Evolutionary conservation across 495 filamentous ascomycete species (phyloP).

Genomic region (Daldinia grandis): DNA sequence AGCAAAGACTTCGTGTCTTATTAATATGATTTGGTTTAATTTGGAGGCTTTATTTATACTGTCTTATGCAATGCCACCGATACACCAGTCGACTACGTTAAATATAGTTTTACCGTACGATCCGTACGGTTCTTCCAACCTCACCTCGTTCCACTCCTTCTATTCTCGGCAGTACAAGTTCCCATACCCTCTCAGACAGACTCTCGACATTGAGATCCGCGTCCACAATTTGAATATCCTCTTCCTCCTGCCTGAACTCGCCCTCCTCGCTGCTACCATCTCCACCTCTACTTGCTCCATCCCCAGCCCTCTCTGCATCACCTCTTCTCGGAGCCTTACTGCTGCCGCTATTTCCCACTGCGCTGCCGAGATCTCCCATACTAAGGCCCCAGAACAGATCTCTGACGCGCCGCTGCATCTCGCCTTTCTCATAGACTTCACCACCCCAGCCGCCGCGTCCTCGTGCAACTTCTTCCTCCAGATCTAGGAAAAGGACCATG

Average conservation of each 20-base stretch:
- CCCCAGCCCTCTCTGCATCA: slow-evolving; percentile 33
- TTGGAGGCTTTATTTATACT: neutral
- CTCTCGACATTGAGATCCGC: slow-evolving; percentile 60
- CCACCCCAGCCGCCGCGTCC: slow-evolving; percentile 83
- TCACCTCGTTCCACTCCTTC: slow-evolving; percentile 58
- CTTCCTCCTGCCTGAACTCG: slow-evolving; percentile 58
- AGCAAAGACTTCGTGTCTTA: too few relatives aligned
- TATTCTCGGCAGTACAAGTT: slow-evolving; percentile 54
- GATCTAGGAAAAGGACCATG: slow-evolving; percentile 83
- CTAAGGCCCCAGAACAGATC: slow-evolving; percentile 71
- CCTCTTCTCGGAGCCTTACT: slow-evolving; percentile 23
- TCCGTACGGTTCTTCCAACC: slow-evolving; percentile 54
- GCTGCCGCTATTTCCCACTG: slow-evolving; percentile 10
- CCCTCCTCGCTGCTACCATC: slow-evolving; percentile 42
- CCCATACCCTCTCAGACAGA: slow-evolving; percentile 61
- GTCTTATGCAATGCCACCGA: neutral
- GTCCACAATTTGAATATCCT: slow-evolving; percentile 64
- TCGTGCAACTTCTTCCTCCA: slow-evolving; percentile 75
- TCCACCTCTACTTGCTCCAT: slow-evolving; percentile 34
- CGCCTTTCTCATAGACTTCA: slow-evolving; percentile 86
- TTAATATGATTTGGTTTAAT: neutral
- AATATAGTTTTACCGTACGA: slow-evolving; percentile 45
- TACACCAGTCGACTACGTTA: neutral
- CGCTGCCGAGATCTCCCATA: slow-evolving; percentile 54
- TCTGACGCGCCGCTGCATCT: slow-evolving; percentile 83